Percentiles rank a stretch among this genome's conserved stretches.
phyloP scores from a whole-genome alignment of 2,329 filamentous ascomycete genomes.

The Aspergillus unguis region DNA sequence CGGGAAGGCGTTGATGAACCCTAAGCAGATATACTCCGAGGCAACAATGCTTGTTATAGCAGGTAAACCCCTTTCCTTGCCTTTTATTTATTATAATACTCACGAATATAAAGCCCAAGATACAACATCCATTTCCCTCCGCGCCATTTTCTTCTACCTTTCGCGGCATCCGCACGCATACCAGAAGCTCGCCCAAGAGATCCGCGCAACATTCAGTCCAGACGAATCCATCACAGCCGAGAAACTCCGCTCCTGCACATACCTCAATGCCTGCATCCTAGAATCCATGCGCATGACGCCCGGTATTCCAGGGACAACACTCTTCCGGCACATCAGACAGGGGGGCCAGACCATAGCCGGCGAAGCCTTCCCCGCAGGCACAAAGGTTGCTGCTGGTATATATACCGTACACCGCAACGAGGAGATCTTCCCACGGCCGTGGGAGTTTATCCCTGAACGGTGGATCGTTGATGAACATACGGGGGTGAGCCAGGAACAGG shows the following conservation, averaged over 20 bases:
- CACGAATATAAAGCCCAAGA: conserved; percentile 8
- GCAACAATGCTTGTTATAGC: too few relatives aligned
- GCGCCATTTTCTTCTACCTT: conserved; percentile 25
- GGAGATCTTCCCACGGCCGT: conserved; percentile 55
- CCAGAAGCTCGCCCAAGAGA: conserved; percentile 11
- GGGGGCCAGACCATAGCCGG: conserved; percentile 11
- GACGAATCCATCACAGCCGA: conserved; percentile 6
- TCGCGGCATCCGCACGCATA: conserved; percentile 18
- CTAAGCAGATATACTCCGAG: too few relatives aligned
- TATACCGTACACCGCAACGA: conserved; percentile 22
- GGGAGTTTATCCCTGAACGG: conserved; percentile 57
- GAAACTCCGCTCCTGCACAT: conserved; percentile 10
- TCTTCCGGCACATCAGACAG: conserved; percentile 4
- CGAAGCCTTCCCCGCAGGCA: conserved; percentile 11
- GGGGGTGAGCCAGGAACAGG: neutral
- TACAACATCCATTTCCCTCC: conserved; percentile 19
- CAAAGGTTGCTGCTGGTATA: conserved; percentile 9
- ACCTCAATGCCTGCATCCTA: conserved; percentile 14
- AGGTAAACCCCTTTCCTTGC: too few relatives aligned
- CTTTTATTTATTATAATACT: too few relatives aligned
- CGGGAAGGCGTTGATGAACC: too few relatives aligned
- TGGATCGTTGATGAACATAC: conserved; percentile 52
- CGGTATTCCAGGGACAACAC: conserved; percentile 1
- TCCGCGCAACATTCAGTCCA: conserved; percentile 17
- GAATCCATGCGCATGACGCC: conserved; percentile 15